A percentile compares a stretch with the other conserved stretches of the same genome.
Conservation (phyloP, 495 filamentous ascomycete genomes). For the Neurospora discreta region DNA sequence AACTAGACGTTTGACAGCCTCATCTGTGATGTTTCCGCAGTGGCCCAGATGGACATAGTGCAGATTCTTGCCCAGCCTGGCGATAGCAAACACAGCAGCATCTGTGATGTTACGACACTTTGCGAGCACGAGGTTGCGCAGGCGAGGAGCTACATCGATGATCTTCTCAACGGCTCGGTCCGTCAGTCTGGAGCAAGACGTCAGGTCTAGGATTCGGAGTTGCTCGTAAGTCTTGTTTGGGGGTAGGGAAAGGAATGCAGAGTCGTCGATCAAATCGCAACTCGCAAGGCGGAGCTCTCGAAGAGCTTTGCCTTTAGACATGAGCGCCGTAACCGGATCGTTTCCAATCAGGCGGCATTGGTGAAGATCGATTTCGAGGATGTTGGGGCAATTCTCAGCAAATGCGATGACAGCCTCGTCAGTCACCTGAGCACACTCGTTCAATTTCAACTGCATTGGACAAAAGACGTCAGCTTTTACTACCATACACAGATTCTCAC, state of each 20-base stretch:
- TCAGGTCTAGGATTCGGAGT: slow-evolving; percentile 88
- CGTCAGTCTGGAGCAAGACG: slow-evolving; percentile 68
- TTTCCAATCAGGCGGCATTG: slow-evolving; percentile 73
- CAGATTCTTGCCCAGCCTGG: slow-evolving; percentile 83
- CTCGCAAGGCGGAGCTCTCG: slow-evolving; percentile 80
- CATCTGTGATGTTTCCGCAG: slow-evolving; percentile 81
- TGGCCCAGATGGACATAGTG: slow-evolving; percentile 96
- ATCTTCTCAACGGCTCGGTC: slow-evolving; percentile 84
- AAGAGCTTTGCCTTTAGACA: slow-evolving; percentile 64
- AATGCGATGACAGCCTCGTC: slow-evolving; percentile 74
- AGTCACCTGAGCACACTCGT: slow-evolving; percentile 69
- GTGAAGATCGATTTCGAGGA: slow-evolving; percentile 93
- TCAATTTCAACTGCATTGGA: slow-evolving; percentile 73
- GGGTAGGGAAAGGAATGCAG: slow-evolving; percentile 76
- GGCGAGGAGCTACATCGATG: slow-evolving; percentile 70
- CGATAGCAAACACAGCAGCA: slow-evolving; percentile 75
- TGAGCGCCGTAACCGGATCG: slow-evolving; percentile 64
- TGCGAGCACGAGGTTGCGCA: slow-evolving; percentile 85
- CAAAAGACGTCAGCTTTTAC: slow-evolving; percentile 13
- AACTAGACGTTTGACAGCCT: slow-evolving; percentile 71
- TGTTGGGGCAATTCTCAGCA: slow-evolving; percentile 75
- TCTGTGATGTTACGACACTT: slow-evolving; percentile 93
- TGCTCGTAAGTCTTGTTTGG: slow-evolving; percentile 60
- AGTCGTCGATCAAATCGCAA: slow-evolving; percentile 72
- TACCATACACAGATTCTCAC: neutral